Conservation (phyloP, 371 early-diverging fungal species). For the Syncephalastrum monosporum region DNA sequence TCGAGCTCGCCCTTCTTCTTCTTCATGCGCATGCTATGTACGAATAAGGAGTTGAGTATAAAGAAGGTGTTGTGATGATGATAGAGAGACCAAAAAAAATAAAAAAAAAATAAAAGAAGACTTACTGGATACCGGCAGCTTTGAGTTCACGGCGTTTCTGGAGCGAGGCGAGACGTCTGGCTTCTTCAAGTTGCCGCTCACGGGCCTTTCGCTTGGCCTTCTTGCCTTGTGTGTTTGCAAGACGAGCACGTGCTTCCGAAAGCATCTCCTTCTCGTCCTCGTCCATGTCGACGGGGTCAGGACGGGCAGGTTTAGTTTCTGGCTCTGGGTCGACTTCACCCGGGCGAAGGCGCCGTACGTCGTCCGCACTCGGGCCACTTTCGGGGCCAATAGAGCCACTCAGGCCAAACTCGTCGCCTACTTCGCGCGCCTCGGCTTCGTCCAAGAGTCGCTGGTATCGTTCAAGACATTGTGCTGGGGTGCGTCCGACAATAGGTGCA, state of each 20-base stretch:
- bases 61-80: not conserved
- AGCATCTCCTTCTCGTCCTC: conserved; percentile 99
- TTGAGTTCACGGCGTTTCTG: conserved; percentile 96
- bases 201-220: conserved; percentile 98
- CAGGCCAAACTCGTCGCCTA: conserved; percentile 63
- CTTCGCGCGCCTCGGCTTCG: conserved; percentile 85
- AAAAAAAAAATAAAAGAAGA: not conserved
- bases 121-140: conserved; percentile 90
- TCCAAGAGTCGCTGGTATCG: conserved; percentile 94
- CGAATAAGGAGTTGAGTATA: not conserved
- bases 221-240: conserved; percentile 98
- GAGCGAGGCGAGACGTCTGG: conserved; percentile 82
- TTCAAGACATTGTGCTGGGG: conserved; percentile 98
- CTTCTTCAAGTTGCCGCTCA: conserved; percentile 95
- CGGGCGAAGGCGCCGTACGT: conserved; percentile 82
- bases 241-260: conserved; percentile 95
- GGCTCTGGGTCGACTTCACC: conserved; percentile 98
- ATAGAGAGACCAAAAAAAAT: not conserved
- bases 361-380: conserved; percentile 76
- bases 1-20: conserved; percentile 82
- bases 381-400: conserved; percentile 67
- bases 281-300: conserved; percentile 99
- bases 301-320: conserved; percentile 94
- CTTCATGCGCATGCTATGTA: conserved; percentile 47
- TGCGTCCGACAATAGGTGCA: conserved; percentile 96